Evolutionary conservation across 345 rosid species (phyloP).

Genomic region (Tarenaya hassleriana): DNA sequence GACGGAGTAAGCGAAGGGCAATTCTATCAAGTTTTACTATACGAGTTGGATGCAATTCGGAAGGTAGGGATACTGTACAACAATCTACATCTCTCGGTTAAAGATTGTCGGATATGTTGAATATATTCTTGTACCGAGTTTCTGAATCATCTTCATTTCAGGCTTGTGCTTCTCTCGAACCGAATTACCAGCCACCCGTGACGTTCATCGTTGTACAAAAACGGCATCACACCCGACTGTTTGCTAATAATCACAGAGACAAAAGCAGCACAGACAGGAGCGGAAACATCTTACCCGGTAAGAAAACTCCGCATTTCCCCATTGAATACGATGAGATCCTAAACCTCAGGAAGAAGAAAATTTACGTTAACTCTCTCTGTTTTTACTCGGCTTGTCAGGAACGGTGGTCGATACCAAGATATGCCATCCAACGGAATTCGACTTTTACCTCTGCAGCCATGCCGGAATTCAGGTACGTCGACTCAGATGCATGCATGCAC

Average conservation of each 20-base stretch:
- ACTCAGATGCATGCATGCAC: not conserved
- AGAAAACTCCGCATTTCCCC: not conserved
- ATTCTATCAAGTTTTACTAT: constrained; percentile 78
- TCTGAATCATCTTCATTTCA: constrained; percentile 24
- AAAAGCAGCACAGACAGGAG: constrained; percentile 84
- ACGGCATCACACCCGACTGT: constrained; percentile 91
- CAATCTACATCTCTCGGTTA: not conserved
- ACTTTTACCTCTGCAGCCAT: constrained; percentile 96
- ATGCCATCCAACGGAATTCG: constrained; percentile 96
- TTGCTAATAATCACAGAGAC: constrained; percentile 89
- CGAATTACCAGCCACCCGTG: constrained; percentile 94
- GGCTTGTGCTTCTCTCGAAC: constrained; percentile 98
- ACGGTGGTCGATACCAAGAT: constrained; percentile 92
- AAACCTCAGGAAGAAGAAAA: not conserved
- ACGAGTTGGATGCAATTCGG: constrained; percentile 77
- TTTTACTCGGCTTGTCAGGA: constrained; percentile 37
- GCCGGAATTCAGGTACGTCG: constrained; percentile 87
- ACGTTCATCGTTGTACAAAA: constrained; percentile 98
- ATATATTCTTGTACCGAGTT: too few species aligned
- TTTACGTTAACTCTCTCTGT: not conserved
- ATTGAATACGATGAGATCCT: not conserved
- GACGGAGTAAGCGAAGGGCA: constrained; percentile 99
- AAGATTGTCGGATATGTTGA: too few species aligned
- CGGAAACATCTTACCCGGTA: constrained; percentile 93
- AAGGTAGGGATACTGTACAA: constrained; percentile 61